Evolutionary conservation across 2,329 filamentous ascomycete species (phyloP), one percentile per base, ranked within the genome.

Genomic region (Neonectria neomacrospora): DNA sequence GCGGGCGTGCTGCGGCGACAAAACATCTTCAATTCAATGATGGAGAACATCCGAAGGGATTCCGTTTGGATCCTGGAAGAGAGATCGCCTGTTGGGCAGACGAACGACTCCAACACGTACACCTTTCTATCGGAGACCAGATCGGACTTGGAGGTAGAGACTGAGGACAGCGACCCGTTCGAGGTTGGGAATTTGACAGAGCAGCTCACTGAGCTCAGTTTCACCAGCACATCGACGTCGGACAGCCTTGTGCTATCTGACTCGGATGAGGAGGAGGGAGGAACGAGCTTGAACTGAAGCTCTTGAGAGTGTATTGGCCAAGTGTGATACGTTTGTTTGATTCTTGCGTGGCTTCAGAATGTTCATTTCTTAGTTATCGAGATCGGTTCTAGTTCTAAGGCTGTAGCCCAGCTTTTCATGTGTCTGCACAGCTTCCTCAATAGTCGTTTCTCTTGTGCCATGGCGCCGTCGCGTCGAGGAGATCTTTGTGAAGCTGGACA

Each of bases 371-470:
- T 53, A 32, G 16, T 5, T n/a, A 53, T 61, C 2, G 59, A 61
- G 1, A 57, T 28, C 3, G 56, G 18, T 50, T 66, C 62, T 8
- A 7, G 12, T 12, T 58, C n/a, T 41, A 1, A 10, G 20, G 5
- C 5, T 16, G 9, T 30, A n/a, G 1, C 3, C 14, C 12, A 14
- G 28, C 23, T 30, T 51, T 11, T 4, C 48, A 9, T 47, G 20
- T 39, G 32, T 42, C 51, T 23, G n/a, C 57, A 18, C n/a, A n/a
- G 9, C 11, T 26, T 42, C 4, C 58, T 39, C 54, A 83, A 44
- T 81, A 65, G 54, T 78, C 70, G 55, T 78, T 72, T 50, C 80
- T 77, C 73, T 79, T 75, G 9, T 75, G 67, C 80, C 80, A 84
- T 7, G 78, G 79, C 66, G 77, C 76, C 32, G 67, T 66, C 3